Evolutionary conservation across 208 protist species (phyloP), one percentile per base, ranked within the genome.

Genomic region (Kentomonas sorsogonicus): DNA sequence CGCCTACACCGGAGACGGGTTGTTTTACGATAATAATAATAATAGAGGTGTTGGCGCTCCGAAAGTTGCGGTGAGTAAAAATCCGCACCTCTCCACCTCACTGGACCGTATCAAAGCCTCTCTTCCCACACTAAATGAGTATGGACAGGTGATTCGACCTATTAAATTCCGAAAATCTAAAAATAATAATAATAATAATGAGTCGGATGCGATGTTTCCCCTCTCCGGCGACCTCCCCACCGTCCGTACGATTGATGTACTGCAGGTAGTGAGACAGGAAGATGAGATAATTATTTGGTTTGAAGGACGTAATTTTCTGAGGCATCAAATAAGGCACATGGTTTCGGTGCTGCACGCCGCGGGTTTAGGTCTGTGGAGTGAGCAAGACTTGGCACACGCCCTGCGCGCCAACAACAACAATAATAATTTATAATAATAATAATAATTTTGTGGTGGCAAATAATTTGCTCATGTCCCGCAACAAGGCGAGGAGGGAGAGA

Each of bases 281-380:
- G 89, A 95, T 47, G 89, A 95, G 51, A 77, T 95, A 3, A 61
- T 93, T 0, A 69, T 95, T 18, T 95, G 89, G 85, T 92, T 89
- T 63, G 77, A 91, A 1, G 88, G 83, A 20, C 55, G 78, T 45
- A 91, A 82, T 7, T 94, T 94, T 44, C 63, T 94, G 31, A 75
- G 88, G 11, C 84, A 92, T 53, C 88, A 94, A 59, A 92, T 94
- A 25, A 84, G 88, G 16, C 83, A 90, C 59, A 91, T 92, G 80
- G 88, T 92, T 56, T 79, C 76, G 36, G 77, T 89, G 33, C 76
- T 94, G 43, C 86, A 89, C 65, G 84, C 82, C 0, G 65, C 50
- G 3, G 88, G 88, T 0, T 71, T 91, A 30, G 88, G 88, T 13
- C 62, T 90, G 36, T 94, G 88, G 85, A 73, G 90, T 56, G 83